Evolutionary conservation across 257 asterid genomes (phyloP).

Genomic region (Solanum paucissectum): DNA sequence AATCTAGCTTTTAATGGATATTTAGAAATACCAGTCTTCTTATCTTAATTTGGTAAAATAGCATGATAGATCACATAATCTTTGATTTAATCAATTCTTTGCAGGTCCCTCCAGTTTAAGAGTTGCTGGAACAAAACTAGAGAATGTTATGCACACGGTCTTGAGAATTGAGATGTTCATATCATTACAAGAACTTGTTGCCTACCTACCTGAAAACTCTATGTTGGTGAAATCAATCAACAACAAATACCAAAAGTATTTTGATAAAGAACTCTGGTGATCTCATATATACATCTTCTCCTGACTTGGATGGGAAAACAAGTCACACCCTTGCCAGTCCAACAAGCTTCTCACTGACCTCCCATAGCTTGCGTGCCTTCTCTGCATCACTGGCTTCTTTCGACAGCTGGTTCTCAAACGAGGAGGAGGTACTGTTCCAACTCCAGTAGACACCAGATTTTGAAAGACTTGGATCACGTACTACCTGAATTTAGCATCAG

Average conservation of each 20-base stretch:
- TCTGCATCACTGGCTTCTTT: conserved; percentile 81
- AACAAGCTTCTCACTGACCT: conserved; percentile 82
- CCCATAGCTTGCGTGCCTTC: conserved; percentile 88
- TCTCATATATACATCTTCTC: not conserved
- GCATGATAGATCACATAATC: not conserved
- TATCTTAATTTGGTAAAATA: not conserved
- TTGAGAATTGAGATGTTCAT: not conserved
- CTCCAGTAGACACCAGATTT: conserved; percentile 98
- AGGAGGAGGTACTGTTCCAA: conserved; percentile 75
- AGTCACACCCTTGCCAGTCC: conserved; percentile 16
- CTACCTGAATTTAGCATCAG: conserved; percentile 32
- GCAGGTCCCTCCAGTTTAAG: not conserved
- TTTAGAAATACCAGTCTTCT: not conserved
- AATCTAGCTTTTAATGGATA: not conserved
- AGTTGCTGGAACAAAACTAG: not conserved
- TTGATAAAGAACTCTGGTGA: not conserved
- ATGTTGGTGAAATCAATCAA: not conserved
- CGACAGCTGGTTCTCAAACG: conserved; percentile 76
- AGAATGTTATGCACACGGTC: not conserved
- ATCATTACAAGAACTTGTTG: not conserved
- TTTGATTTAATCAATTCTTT: not conserved
- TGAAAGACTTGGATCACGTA: conserved; percentile 71
- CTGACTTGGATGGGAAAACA: not conserved
- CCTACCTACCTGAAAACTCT: not conserved
- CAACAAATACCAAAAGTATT: not conserved